phyloP scores from a whole-genome alignment of 768 basidiomycete species.

The Tremella fuciformis region DNA sequence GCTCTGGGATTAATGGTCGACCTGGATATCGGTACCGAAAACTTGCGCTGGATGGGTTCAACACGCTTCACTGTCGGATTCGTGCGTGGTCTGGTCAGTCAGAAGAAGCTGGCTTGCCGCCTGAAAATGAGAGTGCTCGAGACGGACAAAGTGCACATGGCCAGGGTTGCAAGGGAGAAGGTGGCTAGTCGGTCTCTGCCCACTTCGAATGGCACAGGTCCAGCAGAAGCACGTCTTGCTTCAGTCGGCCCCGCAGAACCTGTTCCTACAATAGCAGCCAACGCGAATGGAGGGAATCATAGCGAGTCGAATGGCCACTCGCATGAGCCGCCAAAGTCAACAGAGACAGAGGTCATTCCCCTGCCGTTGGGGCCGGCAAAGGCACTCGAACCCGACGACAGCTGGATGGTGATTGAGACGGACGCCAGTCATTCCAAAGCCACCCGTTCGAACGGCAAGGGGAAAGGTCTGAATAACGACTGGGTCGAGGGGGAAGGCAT shows the following conservation, averaged over 20 bases:
- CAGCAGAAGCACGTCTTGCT: background rate
- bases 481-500: constrained; percentile 49
- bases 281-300: background rate
- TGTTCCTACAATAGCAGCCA: background rate
- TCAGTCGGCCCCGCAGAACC: background rate
- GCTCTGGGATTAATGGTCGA: constrained; percentile 49
- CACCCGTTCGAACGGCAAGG: background rate
- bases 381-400: constrained; percentile 29
- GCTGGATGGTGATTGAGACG: constrained; percentile 42
- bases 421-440: constrained; percentile 7
- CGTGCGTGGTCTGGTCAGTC: constrained; percentile 35
- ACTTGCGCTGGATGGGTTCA: constrained; percentile 52
- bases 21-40: constrained; percentile 48
- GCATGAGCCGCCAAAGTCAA: background rate
- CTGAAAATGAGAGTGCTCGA: constrained; percentile 45
- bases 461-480: constrained; percentile 7
- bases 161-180: constrained; percentile 14
- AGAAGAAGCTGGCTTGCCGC: constrained; percentile 34
- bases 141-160: constrained; percentile 21
- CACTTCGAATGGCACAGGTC: constrained; percentile 4
- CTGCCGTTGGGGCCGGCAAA: background rate
- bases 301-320: constrained; percentile 11
- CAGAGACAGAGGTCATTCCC: background rate
- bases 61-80: constrained; percentile 49
- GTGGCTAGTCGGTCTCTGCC: constrained; percentile 16